These are phyloP conservation scores for Plasmodium reichenowi DNA, from an alignment of 169 alveolate species.

Conservation along the genomic window DNA sequence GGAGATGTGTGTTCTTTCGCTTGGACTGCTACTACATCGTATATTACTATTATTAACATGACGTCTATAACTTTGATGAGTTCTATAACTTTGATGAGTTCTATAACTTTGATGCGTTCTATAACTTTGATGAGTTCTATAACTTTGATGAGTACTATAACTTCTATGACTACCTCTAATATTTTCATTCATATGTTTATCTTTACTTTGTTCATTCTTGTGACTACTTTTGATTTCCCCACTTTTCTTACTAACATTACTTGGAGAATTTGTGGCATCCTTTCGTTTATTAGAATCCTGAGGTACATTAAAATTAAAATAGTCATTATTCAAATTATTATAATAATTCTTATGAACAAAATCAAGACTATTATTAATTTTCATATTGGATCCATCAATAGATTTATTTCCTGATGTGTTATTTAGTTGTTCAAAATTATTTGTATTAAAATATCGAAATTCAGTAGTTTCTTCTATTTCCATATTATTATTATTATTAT, in stretches of 20 bases:
- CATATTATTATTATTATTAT: neutral
- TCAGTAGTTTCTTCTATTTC: neutral
- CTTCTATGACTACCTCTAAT: neutral
- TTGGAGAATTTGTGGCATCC: neutral
- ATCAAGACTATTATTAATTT: conserved; percentile 10
- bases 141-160: neutral
- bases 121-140: no score
- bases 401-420: neutral
- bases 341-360: conserved; percentile 20
- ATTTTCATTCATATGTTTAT: neutral
- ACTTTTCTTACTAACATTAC: neutral
- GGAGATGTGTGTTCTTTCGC: no score
- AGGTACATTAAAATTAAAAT: conserved; percentile 22
- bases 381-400: neutral
- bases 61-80: no score
- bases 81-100: no score
- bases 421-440: conserved; percentile 15
- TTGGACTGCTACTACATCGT: no score
- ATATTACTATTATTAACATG: no score
- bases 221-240: neutral
- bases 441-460: conserved; percentile 4
- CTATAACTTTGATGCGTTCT: conserved; percentile 1
- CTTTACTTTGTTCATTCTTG: neutral
- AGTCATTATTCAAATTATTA: conserved; percentile 37
- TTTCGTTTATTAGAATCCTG: neutral